Evolutionary conservation across 2,329 filamentous ascomycete species (phyloP).

Genomic region (Teratosphaeria gauchensis): DNA sequence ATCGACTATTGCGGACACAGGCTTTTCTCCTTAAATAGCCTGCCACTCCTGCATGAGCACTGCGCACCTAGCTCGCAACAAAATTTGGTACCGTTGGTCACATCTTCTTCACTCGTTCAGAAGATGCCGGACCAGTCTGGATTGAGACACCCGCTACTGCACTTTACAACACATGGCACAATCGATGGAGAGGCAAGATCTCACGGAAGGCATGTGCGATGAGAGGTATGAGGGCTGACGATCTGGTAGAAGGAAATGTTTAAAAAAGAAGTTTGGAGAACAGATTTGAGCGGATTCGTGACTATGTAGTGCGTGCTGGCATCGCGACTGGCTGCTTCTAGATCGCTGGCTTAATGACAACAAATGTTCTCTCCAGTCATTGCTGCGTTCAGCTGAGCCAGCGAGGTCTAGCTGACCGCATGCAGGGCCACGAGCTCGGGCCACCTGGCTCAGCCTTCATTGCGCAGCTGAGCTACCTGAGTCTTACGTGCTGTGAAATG

Average conservation of each 20-base stretch:
- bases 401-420: neutral
- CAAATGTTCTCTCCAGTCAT: neutral
- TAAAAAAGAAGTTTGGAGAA: constrained; percentile 4
- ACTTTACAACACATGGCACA: neutral
- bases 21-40: constrained; percentile 10
- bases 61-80: constrained; percentile 7
- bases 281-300: neutral
- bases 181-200: neutral
- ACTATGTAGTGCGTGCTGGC: constrained; percentile 2
- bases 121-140: constrained; percentile 22
- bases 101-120: constrained; percentile 22
- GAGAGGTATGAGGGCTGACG: neutral
- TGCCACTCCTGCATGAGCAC: constrained; percentile 7
- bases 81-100: constrained; percentile 20
- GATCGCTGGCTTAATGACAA: constrained; percentile 5
- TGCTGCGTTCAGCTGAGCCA: too few relatives aligned
- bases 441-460: neutral
- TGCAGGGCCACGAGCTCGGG: neutral
- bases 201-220: neutral
- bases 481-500: too few relatives aligned
- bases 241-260: constrained; percentile 14
- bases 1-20: constrained; percentile 3
- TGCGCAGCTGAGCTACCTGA: too few relatives aligned
- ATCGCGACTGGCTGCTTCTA: constrained; percentile 2
- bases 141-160: neutral